Base-by-base conservation (phyloP, 306 rosid species). In the Betula pendula region DNA sequence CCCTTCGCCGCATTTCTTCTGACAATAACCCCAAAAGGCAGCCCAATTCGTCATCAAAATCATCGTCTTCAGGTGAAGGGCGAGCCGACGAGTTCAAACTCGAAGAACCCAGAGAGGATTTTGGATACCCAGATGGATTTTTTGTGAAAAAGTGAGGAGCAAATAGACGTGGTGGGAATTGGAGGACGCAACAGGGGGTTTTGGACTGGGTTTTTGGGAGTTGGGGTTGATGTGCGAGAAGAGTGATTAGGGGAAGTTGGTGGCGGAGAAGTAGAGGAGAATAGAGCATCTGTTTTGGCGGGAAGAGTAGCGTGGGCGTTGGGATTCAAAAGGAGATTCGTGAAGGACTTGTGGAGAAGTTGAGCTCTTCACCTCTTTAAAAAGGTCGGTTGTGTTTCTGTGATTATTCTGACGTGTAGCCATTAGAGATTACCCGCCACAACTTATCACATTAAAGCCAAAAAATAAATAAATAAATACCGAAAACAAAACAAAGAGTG, bases 1-100 rank as follows among this genome's bases (percentile, higher is more conserved):
- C 84, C 33, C 90, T 85, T 8, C 84, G 87, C 86, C 96, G 86
- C 96, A 95, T 92, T 81, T 89, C 92, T 71, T 88, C 97, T 14
- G 96, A 96, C 70, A 92, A 84, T 14, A 95, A 88, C 6, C 84
- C 85, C 88, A 95, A 72, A 11, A 95, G 83, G 24, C 93, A 93
- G 73, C 81, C 93, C 58, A 92, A 74, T 80, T 95, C 98, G 17
- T 78, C 93, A 14, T 86, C 92, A 11, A 72, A 79, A 10, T 89
- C 98, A 44, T 85, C 97, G n/a, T 87, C 93, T 24, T 65, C 70
- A 4, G 69, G 71, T 62, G 72, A 78, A 78, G 85, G 15, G 44
- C 49, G 68, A 25, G 45, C 75, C 8, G 87, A 51, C 24, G 87
- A 52, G 20, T 27, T 38, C 45, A 67, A 69, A 77, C 81, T 74